These are phyloP conservation scores for Leccinum subgranulosum DNA, from an alignment of 768 basidiomycete species.

Conservation along the genomic window DNA sequence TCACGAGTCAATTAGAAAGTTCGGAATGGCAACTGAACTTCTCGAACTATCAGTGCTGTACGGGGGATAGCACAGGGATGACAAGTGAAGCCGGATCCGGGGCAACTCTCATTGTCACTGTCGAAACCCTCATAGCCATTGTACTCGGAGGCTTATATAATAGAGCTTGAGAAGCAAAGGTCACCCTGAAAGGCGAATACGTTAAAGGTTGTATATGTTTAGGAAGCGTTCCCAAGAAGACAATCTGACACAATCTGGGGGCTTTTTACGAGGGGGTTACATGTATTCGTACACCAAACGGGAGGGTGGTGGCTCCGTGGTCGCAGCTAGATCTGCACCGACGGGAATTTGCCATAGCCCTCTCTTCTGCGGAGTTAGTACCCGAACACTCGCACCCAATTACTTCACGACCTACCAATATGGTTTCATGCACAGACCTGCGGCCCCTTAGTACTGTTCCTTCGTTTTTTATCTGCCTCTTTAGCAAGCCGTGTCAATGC, in stretches of 20 bases:
- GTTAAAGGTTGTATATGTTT: conserved; percentile 21
- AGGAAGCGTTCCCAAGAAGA: conserved; percentile 13
- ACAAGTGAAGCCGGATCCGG: conserved; percentile 8
- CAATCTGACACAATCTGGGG: conserved; percentile 18
- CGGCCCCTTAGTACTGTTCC: conserved; percentile 26
- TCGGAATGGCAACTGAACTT: background rate
- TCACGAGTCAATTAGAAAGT: background rate
- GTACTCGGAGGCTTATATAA: conserved; percentile 33
- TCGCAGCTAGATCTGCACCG: conserved; percentile 30
- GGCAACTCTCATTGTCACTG: conserved; percentile 2
- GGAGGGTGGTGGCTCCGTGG: conserved; percentile 17
- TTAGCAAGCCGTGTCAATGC: conserved; percentile 27
- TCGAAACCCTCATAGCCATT: conserved; percentile 16
- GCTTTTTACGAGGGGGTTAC: conserved; percentile 2
- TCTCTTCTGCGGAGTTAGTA: conserved; percentile 31
- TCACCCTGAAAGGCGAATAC: conserved; percentile 11
- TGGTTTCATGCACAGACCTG: conserved; percentile 32
- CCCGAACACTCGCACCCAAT: conserved; percentile 29
- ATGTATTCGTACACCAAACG: conserved; percentile 8
- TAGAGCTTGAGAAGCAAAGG: conserved; percentile 17
- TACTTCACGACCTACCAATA: conserved; percentile 31
- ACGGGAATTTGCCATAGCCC: conserved; percentile 25
- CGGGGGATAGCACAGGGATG: conserved; percentile 11
- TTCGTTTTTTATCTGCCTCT: conserved; percentile 23
- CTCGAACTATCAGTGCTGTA: conserved; percentile 2